Percentiles rank a stretch among this genome's conserved stretches.
Conservation (phyloP, 345 rosid genomes). For the Rhodamnia rubescens region DNA sequence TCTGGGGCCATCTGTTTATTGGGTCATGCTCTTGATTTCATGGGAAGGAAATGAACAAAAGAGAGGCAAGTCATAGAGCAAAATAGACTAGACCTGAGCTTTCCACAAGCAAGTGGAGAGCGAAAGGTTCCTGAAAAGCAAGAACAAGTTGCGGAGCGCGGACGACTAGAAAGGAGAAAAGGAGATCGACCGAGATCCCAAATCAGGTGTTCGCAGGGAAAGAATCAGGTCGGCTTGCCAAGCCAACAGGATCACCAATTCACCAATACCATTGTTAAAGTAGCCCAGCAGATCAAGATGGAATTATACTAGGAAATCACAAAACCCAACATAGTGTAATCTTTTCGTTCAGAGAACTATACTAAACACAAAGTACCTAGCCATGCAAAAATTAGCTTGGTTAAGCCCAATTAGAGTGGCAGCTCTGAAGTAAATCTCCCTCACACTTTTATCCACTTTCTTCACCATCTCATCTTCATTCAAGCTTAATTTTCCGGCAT, state of each 20-base stretch:
- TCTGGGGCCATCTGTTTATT: background rate
- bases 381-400: background rate
- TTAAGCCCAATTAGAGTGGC: constrained; percentile 18
- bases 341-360: background rate
- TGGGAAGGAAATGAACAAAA: background rate
- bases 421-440: constrained; percentile 66
- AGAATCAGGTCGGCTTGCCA: background rate
- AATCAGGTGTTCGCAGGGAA: background rate
- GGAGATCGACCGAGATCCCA: background rate
- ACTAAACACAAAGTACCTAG: background rate
- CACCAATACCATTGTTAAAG: background rate
- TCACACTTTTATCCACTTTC: constrained; percentile 44
- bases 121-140: background rate
- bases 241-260: background rate
- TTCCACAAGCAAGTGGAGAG: background rate
- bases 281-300: background rate
- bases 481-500: constrained; percentile 27
- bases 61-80: background rate
- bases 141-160: background rate
- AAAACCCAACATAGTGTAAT: background rate
- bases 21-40: background rate
- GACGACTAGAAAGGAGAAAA: background rate
- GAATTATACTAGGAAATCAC: background rate
- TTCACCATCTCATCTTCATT: constrained; percentile 51
- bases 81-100: background rate